Percentiles rank a stretch among this genome's conserved stretches.
phyloP scores from a whole-genome alignment of 306 rosid genomes.

The Castanea crenata region DNA sequence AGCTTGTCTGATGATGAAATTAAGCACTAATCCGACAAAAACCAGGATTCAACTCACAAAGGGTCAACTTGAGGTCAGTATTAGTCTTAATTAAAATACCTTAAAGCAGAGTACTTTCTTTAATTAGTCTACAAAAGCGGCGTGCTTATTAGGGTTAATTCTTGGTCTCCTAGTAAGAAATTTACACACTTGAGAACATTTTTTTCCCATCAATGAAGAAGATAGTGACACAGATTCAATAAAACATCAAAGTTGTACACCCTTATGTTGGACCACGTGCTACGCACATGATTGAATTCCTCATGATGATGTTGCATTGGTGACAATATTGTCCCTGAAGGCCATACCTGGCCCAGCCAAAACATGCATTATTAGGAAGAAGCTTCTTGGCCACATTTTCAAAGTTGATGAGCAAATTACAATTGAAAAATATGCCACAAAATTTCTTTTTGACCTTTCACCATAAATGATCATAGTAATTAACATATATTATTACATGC shows the following conservation, averaged over 20 bases:
- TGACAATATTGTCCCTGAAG: too few relatives aligned
- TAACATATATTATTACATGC: too few relatives aligned
- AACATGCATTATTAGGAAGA: not conserved
- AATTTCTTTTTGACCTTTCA: too few relatives aligned
- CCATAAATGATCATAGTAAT: too few relatives aligned
- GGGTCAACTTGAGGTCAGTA: too few relatives aligned
- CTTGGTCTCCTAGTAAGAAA: not conserved
- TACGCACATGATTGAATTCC: too few relatives aligned
- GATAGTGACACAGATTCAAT: not conserved
- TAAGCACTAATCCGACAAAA: not conserved
- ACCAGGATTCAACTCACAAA: not conserved
- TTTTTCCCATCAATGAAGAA: not conserved
- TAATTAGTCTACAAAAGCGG: conserved; percentile 20
- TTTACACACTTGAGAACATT: not conserved
- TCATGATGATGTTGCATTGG: too few relatives aligned
- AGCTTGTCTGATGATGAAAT: not conserved
- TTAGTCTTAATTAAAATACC: not conserved
- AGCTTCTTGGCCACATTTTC: conserved; percentile 17
- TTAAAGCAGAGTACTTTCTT: not conserved
- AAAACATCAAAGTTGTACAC: too few relatives aligned
- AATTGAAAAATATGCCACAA: too few relatives aligned
- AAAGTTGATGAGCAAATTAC: conserved; percentile 16
- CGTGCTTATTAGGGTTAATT: conserved; percentile 18
- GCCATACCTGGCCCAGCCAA: too few relatives aligned
- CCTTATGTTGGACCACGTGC: too few relatives aligned